Conservation (phyloP, 148 eudicot genomes). For the Camellia sinensis region DNA sequence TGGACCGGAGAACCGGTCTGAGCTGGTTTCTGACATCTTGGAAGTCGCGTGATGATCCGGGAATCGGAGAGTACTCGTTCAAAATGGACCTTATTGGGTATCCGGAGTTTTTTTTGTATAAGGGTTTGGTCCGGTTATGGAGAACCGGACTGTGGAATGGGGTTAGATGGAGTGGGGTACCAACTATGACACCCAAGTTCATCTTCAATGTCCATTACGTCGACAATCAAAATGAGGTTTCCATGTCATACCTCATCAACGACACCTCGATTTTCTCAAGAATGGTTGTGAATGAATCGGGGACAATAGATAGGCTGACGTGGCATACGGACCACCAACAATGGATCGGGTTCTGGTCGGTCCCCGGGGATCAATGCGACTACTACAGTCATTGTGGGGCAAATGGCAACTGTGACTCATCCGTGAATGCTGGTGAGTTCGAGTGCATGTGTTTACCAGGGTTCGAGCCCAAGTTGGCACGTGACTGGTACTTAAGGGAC, state of each 20-base stretch:
- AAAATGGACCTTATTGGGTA: constrained; percentile 39
- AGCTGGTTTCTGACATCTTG: constrained; percentile 39
- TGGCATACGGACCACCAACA: constrained; percentile 33
- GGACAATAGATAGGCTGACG: constrained; percentile 38
- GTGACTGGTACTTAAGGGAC: constrained; percentile 50
- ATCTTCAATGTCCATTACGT: constrained; percentile 34
- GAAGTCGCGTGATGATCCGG: constrained; percentile 46
- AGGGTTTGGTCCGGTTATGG: constrained; percentile 33
- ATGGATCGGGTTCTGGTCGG: constrained; percentile 41
- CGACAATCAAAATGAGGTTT: constrained; percentile 32
- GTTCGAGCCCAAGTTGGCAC: constrained; percentile 38
- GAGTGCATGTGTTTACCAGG: constrained; percentile 49
- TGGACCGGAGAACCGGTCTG: constrained; percentile 20
- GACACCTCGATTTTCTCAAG: constrained; percentile 33
- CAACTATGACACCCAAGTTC: constrained; percentile 31
- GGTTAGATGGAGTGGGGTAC: constrained; percentile 42
- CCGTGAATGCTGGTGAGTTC: constrained; percentile 18
- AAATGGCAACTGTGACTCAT: constrained; percentile 33
- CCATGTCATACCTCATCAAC: constrained; percentile 11
- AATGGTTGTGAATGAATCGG: constrained; percentile 37
- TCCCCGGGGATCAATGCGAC: constrained; percentile 48
- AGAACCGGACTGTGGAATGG: constrained; percentile 58
- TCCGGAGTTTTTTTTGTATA: constrained; percentile 43
- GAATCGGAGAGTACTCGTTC: constrained; percentile 41
- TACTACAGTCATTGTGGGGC: constrained; percentile 39